A percentile compares a stretch with the other conserved stretches of the same genome.
phyloP scores from a whole-genome alignment of 176 grass and related monocot genomes.

The Bromus sterilis region DNA sequence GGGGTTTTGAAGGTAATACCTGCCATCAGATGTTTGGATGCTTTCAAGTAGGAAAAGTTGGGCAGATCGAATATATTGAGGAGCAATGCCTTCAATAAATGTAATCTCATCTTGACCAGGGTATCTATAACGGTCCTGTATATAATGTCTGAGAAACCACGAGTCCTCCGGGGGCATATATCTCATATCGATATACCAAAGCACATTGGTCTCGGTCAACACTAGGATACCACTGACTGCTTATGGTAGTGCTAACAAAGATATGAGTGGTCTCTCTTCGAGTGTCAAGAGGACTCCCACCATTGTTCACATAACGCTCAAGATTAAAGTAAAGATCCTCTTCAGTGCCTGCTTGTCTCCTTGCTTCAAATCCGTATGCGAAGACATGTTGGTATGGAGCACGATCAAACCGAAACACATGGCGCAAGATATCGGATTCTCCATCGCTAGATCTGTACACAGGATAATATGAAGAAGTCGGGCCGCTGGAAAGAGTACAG shows the following conservation, averaged over 20 bases:
- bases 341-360: neutral
- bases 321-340: neutral
- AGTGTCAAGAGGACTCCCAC: slow-evolving; percentile 3
- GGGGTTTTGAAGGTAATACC: too few relatives aligned
- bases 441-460: neutral
- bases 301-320: neutral
- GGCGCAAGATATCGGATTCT: neutral
- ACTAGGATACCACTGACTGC: neutral
- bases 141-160: neutral
- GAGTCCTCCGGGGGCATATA: slow-evolving; percentile 17
- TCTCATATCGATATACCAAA: slow-evolving; percentile 23
- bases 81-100: too few relatives aligned
- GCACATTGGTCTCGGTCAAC: neutral
- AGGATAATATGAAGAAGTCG: too few relatives aligned
- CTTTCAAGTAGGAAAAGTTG: too few relatives aligned
- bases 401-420: neutral
- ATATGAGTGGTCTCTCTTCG: neutral
- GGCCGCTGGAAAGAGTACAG: neutral
- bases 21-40: too few relatives aligned
- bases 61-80: too few relatives aligned
- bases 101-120: too few relatives aligned
- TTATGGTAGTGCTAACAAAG: slow-evolving; percentile 2
- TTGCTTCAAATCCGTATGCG: neutral
- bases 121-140: too few relatives aligned
- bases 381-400: neutral